Conservation (phyloP, 805 yeast species). For the Metschnikowia gelsemii region DNA sequence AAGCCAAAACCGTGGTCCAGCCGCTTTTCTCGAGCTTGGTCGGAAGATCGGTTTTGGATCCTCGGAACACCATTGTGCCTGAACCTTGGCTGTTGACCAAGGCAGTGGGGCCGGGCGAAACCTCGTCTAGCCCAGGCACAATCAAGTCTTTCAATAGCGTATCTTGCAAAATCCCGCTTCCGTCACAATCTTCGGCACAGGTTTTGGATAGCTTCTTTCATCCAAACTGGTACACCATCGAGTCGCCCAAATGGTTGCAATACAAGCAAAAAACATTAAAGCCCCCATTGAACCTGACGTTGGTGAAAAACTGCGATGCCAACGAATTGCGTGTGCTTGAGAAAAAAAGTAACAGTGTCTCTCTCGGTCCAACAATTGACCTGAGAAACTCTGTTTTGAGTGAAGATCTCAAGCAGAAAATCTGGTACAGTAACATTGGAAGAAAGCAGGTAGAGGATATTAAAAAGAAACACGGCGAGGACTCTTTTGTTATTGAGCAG, state of each 20-base stretch:
- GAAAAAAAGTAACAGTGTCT: constrained; percentile 26
- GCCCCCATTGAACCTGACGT: constrained; percentile 30
- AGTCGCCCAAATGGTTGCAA: constrained; percentile 43
- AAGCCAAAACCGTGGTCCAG: constrained; percentile 56
- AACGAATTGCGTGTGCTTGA: constrained; percentile 22
- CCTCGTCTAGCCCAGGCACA: constrained; percentile 23
- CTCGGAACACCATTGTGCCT: constrained; percentile 65
- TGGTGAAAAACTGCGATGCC: constrained; percentile 25
- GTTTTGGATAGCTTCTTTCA: constrained; percentile 44
- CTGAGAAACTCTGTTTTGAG: constrained; percentile 35
- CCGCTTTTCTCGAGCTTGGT: constrained; percentile 79
- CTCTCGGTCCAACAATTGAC: constrained; percentile 40
- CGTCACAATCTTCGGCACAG: constrained; percentile 32
- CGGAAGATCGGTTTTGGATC: constrained; percentile 70
- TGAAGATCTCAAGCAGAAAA: constrained; percentile 30
- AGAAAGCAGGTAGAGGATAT: constrained; percentile 25
- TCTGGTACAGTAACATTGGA: constrained; percentile 45
- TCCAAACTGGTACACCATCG: constrained; percentile 46
- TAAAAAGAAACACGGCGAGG: constrained; percentile 2
- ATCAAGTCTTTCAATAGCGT: constrained; percentile 34
- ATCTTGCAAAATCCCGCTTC: constrained; percentile 34
- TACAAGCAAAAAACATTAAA: constrained; percentile 27
- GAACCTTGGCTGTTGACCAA: constrained; percentile 66
- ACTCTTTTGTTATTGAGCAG: neutral
- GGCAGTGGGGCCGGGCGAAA: constrained; percentile 40